phyloP scores from a whole-genome alignment of 106 monocot species.

The Ottelia alismoides region DNA sequence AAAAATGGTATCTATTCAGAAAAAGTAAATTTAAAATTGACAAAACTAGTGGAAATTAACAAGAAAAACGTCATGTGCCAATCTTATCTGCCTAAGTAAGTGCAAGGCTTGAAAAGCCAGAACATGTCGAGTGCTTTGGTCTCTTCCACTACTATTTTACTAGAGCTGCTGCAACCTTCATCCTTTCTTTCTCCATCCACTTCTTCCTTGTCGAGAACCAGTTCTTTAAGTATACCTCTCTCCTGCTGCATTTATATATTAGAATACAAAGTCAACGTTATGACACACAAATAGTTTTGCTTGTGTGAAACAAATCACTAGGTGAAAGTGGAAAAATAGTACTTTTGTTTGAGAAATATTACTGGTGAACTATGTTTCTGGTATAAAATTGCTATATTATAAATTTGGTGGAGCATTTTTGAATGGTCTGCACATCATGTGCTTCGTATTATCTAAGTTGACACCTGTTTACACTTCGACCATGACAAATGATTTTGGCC shows the following conservation, averaged over 20 bases:
- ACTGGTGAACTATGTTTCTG: too few species aligned
- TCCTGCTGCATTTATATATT: constrained; percentile 9
- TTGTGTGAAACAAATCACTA: background rate
- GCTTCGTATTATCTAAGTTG: too few species aligned
- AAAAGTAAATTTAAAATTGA: too few species aligned
- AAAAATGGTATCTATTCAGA: too few species aligned
- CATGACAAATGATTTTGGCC: too few species aligned
- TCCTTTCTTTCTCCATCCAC: constrained; percentile 6
- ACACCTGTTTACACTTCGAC: too few species aligned
- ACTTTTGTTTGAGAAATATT: background rate
- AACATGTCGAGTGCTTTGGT: constrained; percentile 46
- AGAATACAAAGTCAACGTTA: background rate
- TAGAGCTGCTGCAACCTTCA: constrained; percentile 2
- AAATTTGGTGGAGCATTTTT: too few species aligned
- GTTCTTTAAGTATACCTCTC: constrained; percentile 39
- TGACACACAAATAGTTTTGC: too few species aligned
- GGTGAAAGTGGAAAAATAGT: background rate
- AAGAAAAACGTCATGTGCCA: too few species aligned
- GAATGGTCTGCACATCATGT: too few species aligned
- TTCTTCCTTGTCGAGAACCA: constrained; percentile 16
- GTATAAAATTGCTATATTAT: too few species aligned
- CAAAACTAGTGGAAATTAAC: too few species aligned
- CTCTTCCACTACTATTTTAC: constrained; percentile 5
- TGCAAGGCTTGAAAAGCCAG: constrained; percentile 92
- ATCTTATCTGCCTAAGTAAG: constrained; percentile 23